Evolutionary conservation across 495 filamentous ascomycete genomes (phyloP), one percentile per base, ranked within the genome.

Genomic region (Mytilinidion resinicola): DNA sequence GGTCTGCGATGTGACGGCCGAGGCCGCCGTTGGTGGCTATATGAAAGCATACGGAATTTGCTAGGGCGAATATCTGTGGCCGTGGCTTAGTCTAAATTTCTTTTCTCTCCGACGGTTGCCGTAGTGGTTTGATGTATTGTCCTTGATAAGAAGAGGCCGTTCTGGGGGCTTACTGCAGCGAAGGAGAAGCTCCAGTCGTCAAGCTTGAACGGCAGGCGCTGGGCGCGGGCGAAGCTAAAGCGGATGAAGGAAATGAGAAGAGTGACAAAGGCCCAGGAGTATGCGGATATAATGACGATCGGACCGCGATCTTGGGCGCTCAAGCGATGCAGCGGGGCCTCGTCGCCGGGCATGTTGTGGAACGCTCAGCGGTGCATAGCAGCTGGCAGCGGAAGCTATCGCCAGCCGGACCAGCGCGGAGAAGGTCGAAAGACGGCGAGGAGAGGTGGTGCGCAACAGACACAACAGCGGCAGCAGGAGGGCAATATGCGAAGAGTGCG

Each of bases 271-370:
- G 50, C 53, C 56, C 55, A 63, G 20, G 51, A 54, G 42, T 63
- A 63, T 14, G 60, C 60, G 38, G 53, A 49, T 30, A 63, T 59
- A 55, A 55, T 58, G 55, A 63, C 36, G 17, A 63, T 55, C 20
- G 59, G 48, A 11, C 59, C 59, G 4, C 54, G 59, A 34, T 62
- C 42, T 19, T 62, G 36, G 17, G 14, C 53, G 11, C 20, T 57
- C 12, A 62, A 47, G 21, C 15, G 20, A 39, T 53, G 46, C 19
- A 62, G 39, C 4, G 59, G 42, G 15, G 47, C 8, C 1, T 35
- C 25, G 36, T 25, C 48, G 7, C 35, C 59, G 14, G 58, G 33
- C 35, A 43, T 49, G 21, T 49, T 49, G 46, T 46, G 25, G 20
- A 37, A 14, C 47, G 37, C 53, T 55, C 55, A 21, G n/a, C 36